Base-by-base conservation (phyloP, 75 land plant species). In the Picea glauca region DNA sequence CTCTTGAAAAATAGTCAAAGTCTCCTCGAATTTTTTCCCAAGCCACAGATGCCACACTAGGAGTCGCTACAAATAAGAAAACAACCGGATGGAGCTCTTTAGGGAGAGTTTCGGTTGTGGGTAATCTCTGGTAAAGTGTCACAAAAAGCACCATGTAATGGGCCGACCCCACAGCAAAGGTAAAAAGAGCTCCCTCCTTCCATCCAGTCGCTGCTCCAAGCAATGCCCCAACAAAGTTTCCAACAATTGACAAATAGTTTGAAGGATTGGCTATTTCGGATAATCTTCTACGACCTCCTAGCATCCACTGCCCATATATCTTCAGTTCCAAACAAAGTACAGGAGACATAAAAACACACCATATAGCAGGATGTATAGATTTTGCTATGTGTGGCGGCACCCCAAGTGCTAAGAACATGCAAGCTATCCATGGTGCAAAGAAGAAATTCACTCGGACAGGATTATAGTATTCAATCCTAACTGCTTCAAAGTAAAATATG, bases 51-150 rank as follows among this genome's bases (percentile, higher is more conserved):
- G 98, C 98, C 32, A 88, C 90, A 46, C 91, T 91, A 0, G 91
- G 91, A 8, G 91, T 87, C 1, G 93, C 95, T 0, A 93, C 90
- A 62, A 93, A 93, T 64, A 93, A 80, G 77, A 93, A 93, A 89
- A 93, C 91, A 15, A 94, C 93, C 3, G 96, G 96, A 83, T 94
- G 96, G 17, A 93, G 91, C 68, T 93, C 96, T 77, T 91, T 89
- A 3, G 96, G 93, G 5, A 94, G 89, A 30, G 93, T 85, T 79
- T 82, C 93, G 79, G 83, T 91, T 13, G 96, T 90, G 12, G 96
- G 96, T 30, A 94, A 84, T 77, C 93, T 84, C 74, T 94, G 96
- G 74, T 91, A 94, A 13, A 94, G 87, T 4, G 96, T 94, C 8
- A 94, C 96, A 78, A 94, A 94, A 6, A 94, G 86, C 31, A 94